phyloP scores from a whole-genome alignment of 768 basidiomycete genomes.

The Boletus insuetus region DNA sequence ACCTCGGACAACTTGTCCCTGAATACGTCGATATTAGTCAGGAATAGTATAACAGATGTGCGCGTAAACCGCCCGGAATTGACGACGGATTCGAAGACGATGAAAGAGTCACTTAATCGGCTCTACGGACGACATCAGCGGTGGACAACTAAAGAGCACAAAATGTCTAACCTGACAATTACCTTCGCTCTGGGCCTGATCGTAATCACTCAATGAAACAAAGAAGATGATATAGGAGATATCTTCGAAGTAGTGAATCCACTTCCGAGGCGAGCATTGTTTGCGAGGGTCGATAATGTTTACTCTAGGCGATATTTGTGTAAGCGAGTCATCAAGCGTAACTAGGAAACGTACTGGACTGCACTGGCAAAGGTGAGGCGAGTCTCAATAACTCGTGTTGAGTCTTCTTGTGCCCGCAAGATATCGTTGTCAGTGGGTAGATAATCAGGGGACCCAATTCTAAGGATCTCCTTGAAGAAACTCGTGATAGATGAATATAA shows the following conservation, averaged over 20 bases:
- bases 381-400: not conserved
- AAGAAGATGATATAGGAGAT: not conserved
- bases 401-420: not conserved
- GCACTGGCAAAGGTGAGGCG: not conserved
- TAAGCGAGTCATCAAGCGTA: not conserved
- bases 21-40: not conserved
- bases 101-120: not conserved
- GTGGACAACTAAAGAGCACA: not conserved
- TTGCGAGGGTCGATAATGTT: not conserved
- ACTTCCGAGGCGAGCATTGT: not conserved
- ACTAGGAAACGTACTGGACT: not conserved
- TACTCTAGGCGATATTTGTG: not conserved
- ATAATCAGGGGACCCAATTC: constrained; percentile 1
- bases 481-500: not conserved
- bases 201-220: not conserved
- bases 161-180: not conserved
- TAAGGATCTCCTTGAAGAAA: not conserved
- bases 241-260: not conserved
- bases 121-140: not conserved
- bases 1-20: constrained; percentile 3
- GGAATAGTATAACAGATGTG: not conserved
- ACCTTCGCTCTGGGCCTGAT: not conserved
- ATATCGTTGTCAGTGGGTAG: not conserved
- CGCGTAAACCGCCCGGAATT: not conserved
- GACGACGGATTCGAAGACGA: not conserved